Conservation (phyloP, 306 rosid species). For the Hippophae gyantsensis region DNA sequence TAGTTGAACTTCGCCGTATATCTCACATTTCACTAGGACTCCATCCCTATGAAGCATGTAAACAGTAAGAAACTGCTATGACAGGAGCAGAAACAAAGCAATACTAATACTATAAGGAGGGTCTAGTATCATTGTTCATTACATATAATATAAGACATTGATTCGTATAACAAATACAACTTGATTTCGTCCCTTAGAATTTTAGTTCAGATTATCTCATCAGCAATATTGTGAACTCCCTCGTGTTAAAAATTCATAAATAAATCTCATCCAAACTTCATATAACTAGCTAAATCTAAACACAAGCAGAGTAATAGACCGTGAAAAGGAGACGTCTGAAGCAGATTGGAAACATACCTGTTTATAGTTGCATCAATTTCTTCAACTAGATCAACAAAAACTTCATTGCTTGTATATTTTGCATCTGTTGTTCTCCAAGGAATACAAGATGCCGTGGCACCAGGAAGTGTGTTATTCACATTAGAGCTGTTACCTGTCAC, state of each 20-base stretch:
- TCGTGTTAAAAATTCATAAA: neutral
- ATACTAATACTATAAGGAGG: too few relatives aligned
- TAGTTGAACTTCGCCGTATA: slow-evolving; percentile 85
- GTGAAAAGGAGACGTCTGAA: neutral
- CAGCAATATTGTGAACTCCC: slow-evolving; percentile 10
- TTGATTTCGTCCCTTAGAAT: slow-evolving; percentile 14
- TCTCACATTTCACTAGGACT: slow-evolving; percentile 72
- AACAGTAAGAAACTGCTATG: neutral
- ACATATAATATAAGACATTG: neutral
- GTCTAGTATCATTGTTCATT: neutral
- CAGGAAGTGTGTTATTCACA: slow-evolving; percentile 79
- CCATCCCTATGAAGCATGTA: slow-evolving; percentile 60
- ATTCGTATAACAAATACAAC: neutral
- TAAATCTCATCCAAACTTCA: neutral
- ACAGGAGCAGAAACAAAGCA: too few relatives aligned
- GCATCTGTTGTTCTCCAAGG: slow-evolving; percentile 76
- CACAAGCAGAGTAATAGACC: neutral
- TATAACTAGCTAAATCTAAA: neutral
- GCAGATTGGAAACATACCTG: slow-evolving; percentile 32
- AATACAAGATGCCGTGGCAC: slow-evolving; percentile 63
- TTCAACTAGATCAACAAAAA: slow-evolving; percentile 84
- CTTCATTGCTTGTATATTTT: slow-evolving; percentile 75
- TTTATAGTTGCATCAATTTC: slow-evolving; percentile 78
- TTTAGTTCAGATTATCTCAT: slow-evolving; percentile 5
- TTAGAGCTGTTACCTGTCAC: slow-evolving; percentile 90